Conservation (phyloP, 2,329 filamentous ascomycete species). For the Alternaria ethzedia region DNA sequence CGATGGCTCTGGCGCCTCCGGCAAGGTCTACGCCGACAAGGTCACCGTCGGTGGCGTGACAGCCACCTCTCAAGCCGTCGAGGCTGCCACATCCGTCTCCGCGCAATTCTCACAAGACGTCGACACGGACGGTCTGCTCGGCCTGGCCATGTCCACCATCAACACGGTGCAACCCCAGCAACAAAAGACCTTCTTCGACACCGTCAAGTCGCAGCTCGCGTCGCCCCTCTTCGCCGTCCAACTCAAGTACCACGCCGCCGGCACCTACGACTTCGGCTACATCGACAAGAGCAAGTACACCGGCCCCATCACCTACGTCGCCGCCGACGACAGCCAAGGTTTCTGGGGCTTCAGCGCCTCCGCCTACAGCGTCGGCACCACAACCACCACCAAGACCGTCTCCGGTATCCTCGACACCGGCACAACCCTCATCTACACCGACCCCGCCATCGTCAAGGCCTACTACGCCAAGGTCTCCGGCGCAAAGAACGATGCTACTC, state of each 20-base stretch:
- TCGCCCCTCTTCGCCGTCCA: constrained; percentile 64
- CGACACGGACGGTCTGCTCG: constrained; percentile 66
- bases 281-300: constrained; percentile 66
- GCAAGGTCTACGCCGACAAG: constrained; percentile 70
- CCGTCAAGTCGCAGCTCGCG: constrained; percentile 59
- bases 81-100: constrained; percentile 67
- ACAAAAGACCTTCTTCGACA: constrained; percentile 68
- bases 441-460: constrained; percentile 58
- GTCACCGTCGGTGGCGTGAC: constrained; percentile 67
- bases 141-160: constrained; percentile 65
- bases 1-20: constrained; percentile 68
- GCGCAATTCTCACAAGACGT: constrained; percentile 57
- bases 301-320: constrained; percentile 63
- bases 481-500: constrained; percentile 54
- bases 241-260: constrained; percentile 58
- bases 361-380: constrained; percentile 62
- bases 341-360: constrained; percentile 68
- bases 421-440: constrained; percentile 69
- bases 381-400: constrained; percentile 51
- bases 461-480: constrained; percentile 67
- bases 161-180: constrained; percentile 61
- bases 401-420: constrained; percentile 72
- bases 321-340: constrained; percentile 63
- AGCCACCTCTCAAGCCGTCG: constrained; percentile 67
- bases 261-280: constrained; percentile 65